Conservation (phyloP, 768 basidiomycete genomes). For the Kwoniella pini region DNA sequence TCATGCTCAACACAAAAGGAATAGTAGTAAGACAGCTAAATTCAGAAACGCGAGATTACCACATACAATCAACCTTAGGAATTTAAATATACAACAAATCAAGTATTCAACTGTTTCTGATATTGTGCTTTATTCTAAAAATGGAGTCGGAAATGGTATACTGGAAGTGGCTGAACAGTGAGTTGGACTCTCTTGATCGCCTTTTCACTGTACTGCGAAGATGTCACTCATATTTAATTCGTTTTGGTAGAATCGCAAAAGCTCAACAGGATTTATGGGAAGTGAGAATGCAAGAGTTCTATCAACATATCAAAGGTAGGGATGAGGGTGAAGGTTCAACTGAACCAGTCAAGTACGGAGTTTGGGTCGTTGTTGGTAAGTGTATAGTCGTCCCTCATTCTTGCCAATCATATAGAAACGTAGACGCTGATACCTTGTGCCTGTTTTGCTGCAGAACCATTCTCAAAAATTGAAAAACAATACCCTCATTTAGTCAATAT, state of each 20-base stretch:
- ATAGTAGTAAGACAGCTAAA: neutral
- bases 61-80: conserved; percentile 49
- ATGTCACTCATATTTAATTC: neutral
- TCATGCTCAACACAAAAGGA: neutral
- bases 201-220: too few species aligned
- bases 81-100: conserved; percentile 53
- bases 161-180: conserved; percentile 48
- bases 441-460: conserved; percentile 41
- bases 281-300: conserved; percentile 41
- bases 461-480: conserved; percentile 43
- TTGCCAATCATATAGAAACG: too few species aligned
- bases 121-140: conserved; percentile 49
- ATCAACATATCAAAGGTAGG: conserved; percentile 17
- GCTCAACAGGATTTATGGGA: conserved; percentile 50
- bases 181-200: neutral
- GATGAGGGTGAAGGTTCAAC: conserved; percentile 31
- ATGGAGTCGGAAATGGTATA: conserved; percentile 40
- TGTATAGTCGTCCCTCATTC: too few species aligned
- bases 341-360: conserved; percentile 51
- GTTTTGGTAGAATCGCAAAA: conserved; percentile 38
- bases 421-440: too few species aligned
- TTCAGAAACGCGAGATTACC: conserved; percentile 46
- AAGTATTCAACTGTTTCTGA: conserved; percentile 56
- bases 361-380: conserved; percentile 52
- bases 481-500: conserved; percentile 48